Evolutionary conservation across 257 asterid species (phyloP).

Genomic region (Fraxinus excelsior): DNA sequence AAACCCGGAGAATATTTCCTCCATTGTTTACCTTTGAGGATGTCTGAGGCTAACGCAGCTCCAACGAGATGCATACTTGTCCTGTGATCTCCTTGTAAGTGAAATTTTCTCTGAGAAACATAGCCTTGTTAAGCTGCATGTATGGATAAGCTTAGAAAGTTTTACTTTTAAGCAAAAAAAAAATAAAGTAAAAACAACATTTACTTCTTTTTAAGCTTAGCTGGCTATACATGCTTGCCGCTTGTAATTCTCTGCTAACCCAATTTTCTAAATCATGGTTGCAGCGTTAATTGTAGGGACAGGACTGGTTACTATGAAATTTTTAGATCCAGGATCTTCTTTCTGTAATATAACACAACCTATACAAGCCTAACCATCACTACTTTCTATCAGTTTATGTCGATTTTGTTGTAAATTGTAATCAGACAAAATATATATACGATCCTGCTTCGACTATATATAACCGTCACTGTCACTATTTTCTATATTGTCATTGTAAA

Average conservation of each 20-base stretch:
- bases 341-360: too few relatives aligned
- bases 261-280: not conserved
- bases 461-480: not conserved
- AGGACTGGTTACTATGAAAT: not conserved
- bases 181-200: too few relatives aligned
- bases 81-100: not conserved
- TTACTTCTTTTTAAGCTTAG: not conserved
- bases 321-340: not conserved
- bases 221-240: not conserved
- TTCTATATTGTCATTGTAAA: too few relatives aligned
- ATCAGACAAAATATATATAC: not conserved
- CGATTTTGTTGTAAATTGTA: not conserved
- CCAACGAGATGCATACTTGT: conserved; percentile 48
- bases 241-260: not conserved
- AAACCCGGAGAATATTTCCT: conserved; percentile 29
- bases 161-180: not conserved
- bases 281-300: not conserved
- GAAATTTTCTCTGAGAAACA: not conserved
- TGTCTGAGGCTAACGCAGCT: conserved; percentile 31
- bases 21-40: conserved; percentile 37
- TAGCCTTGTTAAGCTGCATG: not conserved
- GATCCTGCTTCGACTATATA: not conserved
- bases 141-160: not conserved
- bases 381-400: not conserved
- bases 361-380: too few relatives aligned